Base-by-base conservation (phyloP, 2,329 filamentous ascomycete species). In the Colletotrichum sp. region DNA sequence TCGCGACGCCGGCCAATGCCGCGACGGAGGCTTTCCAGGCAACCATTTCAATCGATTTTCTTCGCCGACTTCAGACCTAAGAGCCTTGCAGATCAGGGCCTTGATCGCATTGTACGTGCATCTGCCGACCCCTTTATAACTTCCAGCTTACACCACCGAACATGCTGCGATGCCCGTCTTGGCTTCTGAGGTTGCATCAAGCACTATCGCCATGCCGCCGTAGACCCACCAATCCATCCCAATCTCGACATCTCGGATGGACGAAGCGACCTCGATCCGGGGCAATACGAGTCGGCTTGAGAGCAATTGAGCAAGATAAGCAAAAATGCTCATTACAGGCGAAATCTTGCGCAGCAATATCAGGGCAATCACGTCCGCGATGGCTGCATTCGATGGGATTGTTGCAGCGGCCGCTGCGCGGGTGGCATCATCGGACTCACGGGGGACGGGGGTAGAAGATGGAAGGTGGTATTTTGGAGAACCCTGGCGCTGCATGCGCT, bases 241-340 rank as follows among this genome's bases (percentile, higher is more conserved):
- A 66, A 43, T 55, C 7, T 18, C 21, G 63, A 58, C 30, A 28
- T 34, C 36, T 69, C 28, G 21, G 43, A 67, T 55, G 56, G 21
- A 30, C 5, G 34, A 30, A 55, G 28, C 30, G 38, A 32, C 56
- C 7, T 28, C 18, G 34, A 32, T 61, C 56, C 69, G 73, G 69
- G 69, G 69, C 73, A 67, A 61, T 36, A 56, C 56, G 55, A 16
- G 56, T 12, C 16, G 8, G 28, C 43, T 9, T 48, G 73, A 75
- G 73, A 43, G 62, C 43, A 24, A 73, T 75, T 75, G 69, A 73
- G 73, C 73, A 75, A 75, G 69, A 75, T 75, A 68, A 48, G 26
- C 43, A 21, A 34, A n/a, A 16, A 18, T 8, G 7, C 48, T 9
- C 67, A 32, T 32, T 8, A 43, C 24, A 18, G 24, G n/a, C 18